phyloP scores from a whole-genome alignment of 139 green algal genomes.

The Mesostigma viride region DNA sequence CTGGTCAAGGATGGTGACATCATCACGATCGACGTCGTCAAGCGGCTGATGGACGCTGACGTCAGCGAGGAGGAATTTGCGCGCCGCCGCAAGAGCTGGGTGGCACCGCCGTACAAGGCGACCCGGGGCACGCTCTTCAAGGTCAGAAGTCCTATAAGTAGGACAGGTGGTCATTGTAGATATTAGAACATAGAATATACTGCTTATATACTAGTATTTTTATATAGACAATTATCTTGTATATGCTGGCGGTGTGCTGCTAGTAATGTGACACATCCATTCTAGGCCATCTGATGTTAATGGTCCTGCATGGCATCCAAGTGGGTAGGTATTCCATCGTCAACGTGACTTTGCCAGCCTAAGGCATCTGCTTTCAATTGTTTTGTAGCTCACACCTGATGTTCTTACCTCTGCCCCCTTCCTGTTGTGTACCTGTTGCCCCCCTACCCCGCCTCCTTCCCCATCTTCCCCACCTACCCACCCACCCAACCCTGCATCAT shows the following conservation, averaged over 20 bases:
- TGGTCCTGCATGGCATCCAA: not conserved
- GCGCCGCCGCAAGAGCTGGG: constrained; percentile 51
- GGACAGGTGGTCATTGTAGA: not conserved
- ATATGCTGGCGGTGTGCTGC: not conserved
- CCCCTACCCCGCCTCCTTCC: not conserved
- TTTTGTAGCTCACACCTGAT: no score
- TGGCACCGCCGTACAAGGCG: constrained; percentile 65
- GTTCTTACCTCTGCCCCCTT: no score
- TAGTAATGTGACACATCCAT: not conserved
- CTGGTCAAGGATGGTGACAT: constrained; percentile 80
- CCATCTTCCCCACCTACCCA: not conserved
- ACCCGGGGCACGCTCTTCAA: constrained; percentile 86
- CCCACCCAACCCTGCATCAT: not conserved
- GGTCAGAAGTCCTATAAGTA: constrained; percentile 14
- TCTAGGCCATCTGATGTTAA: not conserved
- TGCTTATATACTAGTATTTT: not conserved
- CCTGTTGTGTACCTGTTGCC: no score
- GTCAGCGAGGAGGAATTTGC: constrained; percentile 61
- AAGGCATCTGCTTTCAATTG: no score
- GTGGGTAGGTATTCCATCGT: not conserved
- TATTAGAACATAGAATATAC: not conserved
- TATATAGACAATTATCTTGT: not conserved
- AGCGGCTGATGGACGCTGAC: constrained; percentile 63
- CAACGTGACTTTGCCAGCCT: no score
- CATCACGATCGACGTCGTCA: constrained; percentile 77